Conservation (phyloP, 805 yeast genomes). For the Saturnispora mendoncae region DNA sequence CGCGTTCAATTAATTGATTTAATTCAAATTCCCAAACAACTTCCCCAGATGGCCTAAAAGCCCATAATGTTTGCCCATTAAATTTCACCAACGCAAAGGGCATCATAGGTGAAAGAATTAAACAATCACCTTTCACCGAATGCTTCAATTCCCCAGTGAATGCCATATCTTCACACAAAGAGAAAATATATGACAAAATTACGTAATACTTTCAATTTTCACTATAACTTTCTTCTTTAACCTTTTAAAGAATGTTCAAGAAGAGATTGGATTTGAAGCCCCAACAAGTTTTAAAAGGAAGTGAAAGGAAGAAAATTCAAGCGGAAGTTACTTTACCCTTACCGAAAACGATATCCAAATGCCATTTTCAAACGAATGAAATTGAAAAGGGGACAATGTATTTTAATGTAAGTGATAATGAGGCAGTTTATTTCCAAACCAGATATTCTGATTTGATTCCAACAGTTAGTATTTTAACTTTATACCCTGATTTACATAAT, state of each 20-base stretch:
- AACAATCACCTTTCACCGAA: conserved; percentile 10
- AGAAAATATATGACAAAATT: no score
- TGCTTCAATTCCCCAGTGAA: conserved; percentile 8
- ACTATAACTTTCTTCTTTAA: no score
- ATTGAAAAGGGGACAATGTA: conserved; percentile 52
- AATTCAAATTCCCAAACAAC: conserved; percentile 26
- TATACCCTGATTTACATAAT: conserved; percentile 36
- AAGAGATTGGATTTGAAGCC: conserved; percentile 58
- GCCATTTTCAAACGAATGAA: conserved; percentile 48
- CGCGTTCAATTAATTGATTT: background rate
- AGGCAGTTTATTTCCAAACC: conserved; percentile 63
- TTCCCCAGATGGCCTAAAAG: conserved; percentile 27
- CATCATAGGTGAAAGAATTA: conserved; percentile 30
- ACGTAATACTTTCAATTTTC: no score
- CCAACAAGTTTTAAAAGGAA: conserved; percentile 67
- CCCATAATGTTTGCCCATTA: conserved; percentile 23
- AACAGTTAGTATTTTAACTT: conserved; percentile 66
- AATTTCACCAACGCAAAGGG: conserved; percentile 26
- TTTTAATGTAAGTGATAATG: conserved; percentile 45
- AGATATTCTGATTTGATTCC: conserved; percentile 36
- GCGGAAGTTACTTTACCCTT: conserved; percentile 31
- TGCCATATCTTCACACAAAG: no score
- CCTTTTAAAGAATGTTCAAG: conserved; percentile 38
- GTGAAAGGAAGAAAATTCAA: conserved; percentile 59
- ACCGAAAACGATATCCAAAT: conserved; percentile 51